phyloP scores from a whole-genome alignment of 345 rosid genomes.

The Sonneratia caseolaris region DNA sequence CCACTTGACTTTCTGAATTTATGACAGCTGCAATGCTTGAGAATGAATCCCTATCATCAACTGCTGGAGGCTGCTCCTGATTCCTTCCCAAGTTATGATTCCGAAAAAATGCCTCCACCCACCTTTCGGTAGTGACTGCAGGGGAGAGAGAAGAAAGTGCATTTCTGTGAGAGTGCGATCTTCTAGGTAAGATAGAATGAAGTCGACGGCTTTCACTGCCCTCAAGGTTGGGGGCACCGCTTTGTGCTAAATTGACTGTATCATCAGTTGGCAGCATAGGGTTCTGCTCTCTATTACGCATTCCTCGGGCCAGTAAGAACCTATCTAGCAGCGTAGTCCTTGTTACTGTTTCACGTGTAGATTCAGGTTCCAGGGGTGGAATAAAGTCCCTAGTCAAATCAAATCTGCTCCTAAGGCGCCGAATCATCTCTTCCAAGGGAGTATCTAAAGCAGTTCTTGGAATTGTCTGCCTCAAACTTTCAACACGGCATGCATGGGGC shows the following conservation, averaged over 20 bases:
- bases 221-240: slow-evolving; percentile 38
- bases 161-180: slow-evolving; percentile 53
- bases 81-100: slow-evolving; percentile 46
- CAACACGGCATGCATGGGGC: slow-evolving; percentile 72
- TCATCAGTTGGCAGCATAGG: slow-evolving; percentile 37
- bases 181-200: slow-evolving; percentile 42
- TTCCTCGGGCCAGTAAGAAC: slow-evolving; percentile 57
- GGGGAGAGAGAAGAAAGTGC: slow-evolving; percentile 38
- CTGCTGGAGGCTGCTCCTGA: slow-evolving; percentile 56
- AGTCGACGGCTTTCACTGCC: slow-evolving; percentile 32
- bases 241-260: slow-evolving; percentile 37
- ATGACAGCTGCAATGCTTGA: slow-evolving; percentile 82
- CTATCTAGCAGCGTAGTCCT: slow-evolving; percentile 46
- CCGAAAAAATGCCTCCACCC: slow-evolving; percentile 46
- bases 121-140: slow-evolving; percentile 41
- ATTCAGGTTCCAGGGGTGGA: slow-evolving; percentile 32
- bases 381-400: slow-evolving; percentile 13
- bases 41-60: slow-evolving; percentile 84
- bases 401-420: slow-evolving; percentile 32
- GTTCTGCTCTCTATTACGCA: slow-evolving; percentile 59
- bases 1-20: slow-evolving; percentile 77
- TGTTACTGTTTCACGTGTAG: slow-evolving; percentile 38
- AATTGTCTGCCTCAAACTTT: slow-evolving; percentile 77
- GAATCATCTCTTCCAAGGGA: slow-evolving; percentile 41
- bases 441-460: slow-evolving; percentile 50